Evolutionary conservation across 2,329 filamentous ascomycete genomes (phyloP).

Genomic region (Fusarium nematophilum): DNA sequence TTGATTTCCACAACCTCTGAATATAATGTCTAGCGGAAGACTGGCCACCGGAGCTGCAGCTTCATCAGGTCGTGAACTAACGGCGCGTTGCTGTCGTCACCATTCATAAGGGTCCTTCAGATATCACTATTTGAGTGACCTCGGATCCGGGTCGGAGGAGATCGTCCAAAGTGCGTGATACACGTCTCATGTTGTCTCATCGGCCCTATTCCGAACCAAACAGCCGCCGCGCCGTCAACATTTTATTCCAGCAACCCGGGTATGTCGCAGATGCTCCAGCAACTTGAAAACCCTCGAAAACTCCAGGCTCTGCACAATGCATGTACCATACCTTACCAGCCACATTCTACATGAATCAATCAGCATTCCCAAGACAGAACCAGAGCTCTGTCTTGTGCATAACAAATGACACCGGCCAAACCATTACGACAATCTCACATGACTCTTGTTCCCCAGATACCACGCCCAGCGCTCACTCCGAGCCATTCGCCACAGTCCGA

Average conservation of each 20-base stretch:
- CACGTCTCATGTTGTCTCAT: conserved; percentile 33
- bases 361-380: conserved; percentile 16
- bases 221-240: conserved; percentile 15
- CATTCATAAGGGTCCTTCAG: neutral
- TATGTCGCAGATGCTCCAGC: conserved; percentile 36
- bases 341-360: conserved; percentile 42
- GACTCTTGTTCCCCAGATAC: conserved; percentile 79
- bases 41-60: neutral
- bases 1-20: neutral
- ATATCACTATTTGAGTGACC: neutral
- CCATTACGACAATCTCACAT: conserved; percentile 41
- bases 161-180: conserved; percentile 17
- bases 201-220: conserved; percentile 17
- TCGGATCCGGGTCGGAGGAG: neutral
- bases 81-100: neutral
- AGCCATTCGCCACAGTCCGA: conserved; percentile 84
- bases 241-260: conserved; percentile 38
- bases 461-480: conserved; percentile 82
- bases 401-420: conserved; percentile 30
- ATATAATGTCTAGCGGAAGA: neutral
- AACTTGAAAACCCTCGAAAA: conserved; percentile 38
- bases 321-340: conserved; percentile 38
- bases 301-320: conserved; percentile 44
- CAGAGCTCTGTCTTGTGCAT: conserved; percentile 6
- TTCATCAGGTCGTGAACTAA: neutral